These are phyloP conservation scores for Stentor roeselii DNA, from an alignment of 73 alveolate species.

Conservation along the genomic window DNA sequence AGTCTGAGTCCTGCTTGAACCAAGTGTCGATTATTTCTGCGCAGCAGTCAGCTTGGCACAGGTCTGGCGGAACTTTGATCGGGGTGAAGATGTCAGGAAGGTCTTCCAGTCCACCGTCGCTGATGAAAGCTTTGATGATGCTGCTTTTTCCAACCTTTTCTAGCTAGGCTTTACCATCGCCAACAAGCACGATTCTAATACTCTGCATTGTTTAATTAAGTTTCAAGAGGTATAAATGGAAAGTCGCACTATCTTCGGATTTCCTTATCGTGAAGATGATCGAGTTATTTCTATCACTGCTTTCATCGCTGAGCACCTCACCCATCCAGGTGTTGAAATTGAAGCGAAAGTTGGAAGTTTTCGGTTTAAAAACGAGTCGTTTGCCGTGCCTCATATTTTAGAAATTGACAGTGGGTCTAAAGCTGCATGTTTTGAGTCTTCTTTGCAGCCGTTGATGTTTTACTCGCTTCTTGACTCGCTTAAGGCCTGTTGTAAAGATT, in stretches of 20 bases:
- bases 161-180: conserved; percentile 46
- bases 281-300: background rate
- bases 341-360: background rate
- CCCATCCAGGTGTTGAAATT: background rate
- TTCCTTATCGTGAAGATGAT: background rate
- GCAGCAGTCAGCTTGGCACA: conserved; percentile 49
- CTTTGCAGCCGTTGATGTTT: background rate
- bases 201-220: background rate
- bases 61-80: conserved; percentile 60
- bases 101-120: conserved; percentile 44
- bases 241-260: background rate
- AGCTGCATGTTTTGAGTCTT: background rate
- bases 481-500: background rate
- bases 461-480: background rate
- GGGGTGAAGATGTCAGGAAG: conserved; percentile 45
- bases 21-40: conserved; percentile 18
- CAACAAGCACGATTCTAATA: conserved; percentile 49
- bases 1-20: conserved; percentile 34
- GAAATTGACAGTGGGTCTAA: background rate
- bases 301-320: background rate
- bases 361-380: background rate
- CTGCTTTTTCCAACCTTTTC: conserved; percentile 70
- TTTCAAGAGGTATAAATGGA: background rate
- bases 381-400: background rate
- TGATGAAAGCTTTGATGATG: conserved; percentile 47